Conservation (phyloP, 306 rosid species). For the Rubus idaeus region DNA sequence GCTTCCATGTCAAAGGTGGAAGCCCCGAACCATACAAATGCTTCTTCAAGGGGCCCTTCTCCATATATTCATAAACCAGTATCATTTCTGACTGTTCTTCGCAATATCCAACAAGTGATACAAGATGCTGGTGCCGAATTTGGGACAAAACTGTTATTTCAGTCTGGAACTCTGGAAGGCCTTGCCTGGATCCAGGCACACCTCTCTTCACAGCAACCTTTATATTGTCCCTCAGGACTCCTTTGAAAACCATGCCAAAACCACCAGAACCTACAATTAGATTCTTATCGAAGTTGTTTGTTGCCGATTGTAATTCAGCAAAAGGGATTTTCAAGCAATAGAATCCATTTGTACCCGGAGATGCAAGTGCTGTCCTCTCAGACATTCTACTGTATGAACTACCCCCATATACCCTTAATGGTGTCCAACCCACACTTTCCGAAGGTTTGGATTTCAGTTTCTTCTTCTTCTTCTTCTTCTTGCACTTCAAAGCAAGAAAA, state of each 20-base stretch:
- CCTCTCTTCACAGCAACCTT: slow-evolving; percentile 98
- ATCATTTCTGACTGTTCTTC: slow-evolving; percentile 98
- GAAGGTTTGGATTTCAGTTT: slow-evolving; percentile 49
- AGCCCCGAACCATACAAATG: slow-evolving; percentile 66
- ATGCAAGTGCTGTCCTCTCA: slow-evolving; percentile 51
- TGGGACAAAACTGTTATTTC: slow-evolving; percentile 81
- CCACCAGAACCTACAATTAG: slow-evolving; percentile 90
- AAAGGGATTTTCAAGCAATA: slow-evolving; percentile 75
- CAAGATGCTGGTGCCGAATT: slow-evolving; percentile 94
- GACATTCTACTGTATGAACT: slow-evolving; percentile 84
- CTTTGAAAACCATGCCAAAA: slow-evolving; percentile 89
- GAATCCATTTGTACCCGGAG: slow-evolving; percentile 82
- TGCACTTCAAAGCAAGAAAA: slow-evolving; percentile 49
- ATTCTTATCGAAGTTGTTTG: slow-evolving; percentile 73
- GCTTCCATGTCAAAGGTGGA: slow-evolving; percentile 79
- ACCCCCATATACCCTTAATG: slow-evolving; percentile 67
- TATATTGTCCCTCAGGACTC: slow-evolving; percentile 61
- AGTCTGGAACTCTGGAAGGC: slow-evolving; percentile 95
- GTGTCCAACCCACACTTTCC: slow-evolving; percentile 89
- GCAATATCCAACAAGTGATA: slow-evolving; percentile 87
- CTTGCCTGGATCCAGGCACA: slow-evolving; percentile 94
- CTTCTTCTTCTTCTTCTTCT: slow-evolving; percentile 59
- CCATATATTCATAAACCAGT: slow-evolving; percentile 88
- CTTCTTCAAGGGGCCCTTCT: slow-evolving; percentile 78
- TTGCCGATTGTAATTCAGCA: slow-evolving; percentile 67